Percentiles rank a stretch among this genome's conserved stretches.
Conservation (phyloP, 164 flowering plant species). For the Dillenia suffruticosa region DNA sequence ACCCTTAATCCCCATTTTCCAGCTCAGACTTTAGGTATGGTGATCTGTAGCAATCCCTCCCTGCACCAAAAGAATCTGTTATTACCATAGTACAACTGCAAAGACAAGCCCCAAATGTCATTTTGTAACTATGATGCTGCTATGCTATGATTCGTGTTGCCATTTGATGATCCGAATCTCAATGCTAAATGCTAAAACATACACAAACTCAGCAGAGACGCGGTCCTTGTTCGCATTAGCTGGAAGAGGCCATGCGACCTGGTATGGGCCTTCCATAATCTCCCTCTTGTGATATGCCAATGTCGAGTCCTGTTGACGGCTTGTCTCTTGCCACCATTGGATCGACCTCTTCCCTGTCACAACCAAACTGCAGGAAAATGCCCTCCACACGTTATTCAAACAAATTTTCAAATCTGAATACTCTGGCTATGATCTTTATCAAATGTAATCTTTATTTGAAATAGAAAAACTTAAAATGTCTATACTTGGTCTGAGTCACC, state of each 20-base stretch:
- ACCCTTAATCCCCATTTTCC: not conserved
- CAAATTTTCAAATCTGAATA: not conserved
- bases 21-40: conserved; percentile 47
- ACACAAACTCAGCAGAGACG: conserved; percentile 76
- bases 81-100: not conserved
- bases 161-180: not conserved
- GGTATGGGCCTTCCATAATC: conserved; percentile 58
- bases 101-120: not conserved
- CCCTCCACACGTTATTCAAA: not conserved
- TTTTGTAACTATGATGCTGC: not conserved
- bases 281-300: conserved; percentile 49
- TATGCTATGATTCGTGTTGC: not conserved
- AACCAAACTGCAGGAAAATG: conserved; percentile 41
- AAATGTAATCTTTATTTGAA: not conserved
- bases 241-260: conserved; percentile 71
- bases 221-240: conserved; percentile 48
- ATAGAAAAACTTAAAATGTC: not conserved
- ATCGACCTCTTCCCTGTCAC: conserved; percentile 53
- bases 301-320: conserved; percentile 23
- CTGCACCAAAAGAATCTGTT: conserved; percentile 32
- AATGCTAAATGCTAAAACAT: conserved; percentile 18
- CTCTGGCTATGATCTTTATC: not conserved
- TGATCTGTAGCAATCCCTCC: conserved; percentile 47
- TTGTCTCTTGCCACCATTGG: conserved; percentile 24
- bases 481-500: conserved; percentile 52